Evolutionary conservation across 805 yeast genomes (phyloP).

Genomic region (Kazachstania bromeliacearum): DNA sequence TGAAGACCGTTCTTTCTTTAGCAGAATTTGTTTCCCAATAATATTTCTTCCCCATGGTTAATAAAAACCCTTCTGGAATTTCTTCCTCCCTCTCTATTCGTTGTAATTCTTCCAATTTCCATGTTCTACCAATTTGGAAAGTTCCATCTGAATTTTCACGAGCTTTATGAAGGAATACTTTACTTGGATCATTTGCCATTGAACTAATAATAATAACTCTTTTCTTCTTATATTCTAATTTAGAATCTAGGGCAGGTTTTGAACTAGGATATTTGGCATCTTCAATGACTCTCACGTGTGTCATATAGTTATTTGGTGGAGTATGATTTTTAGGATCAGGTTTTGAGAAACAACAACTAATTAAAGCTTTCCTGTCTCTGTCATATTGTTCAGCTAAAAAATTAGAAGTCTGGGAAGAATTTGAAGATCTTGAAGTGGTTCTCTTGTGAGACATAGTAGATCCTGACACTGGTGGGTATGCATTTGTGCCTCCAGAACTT

Average conservation of each 20-base stretch:
- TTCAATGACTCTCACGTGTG: slow-evolving; percentile 70
- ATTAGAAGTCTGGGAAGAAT: slow-evolving; percentile 24
- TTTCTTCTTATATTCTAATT: slow-evolving; percentile 43
- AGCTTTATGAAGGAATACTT: slow-evolving; percentile 75
- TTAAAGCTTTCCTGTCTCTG: slow-evolving; percentile 40
- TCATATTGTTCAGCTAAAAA: slow-evolving; percentile 50
- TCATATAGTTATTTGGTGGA: slow-evolving; percentile 50
- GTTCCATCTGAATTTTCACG: slow-evolving; percentile 65
- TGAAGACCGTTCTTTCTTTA: slow-evolving; percentile 50
- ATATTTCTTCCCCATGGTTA: slow-evolving; percentile 64
- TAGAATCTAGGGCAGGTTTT: slow-evolving; percentile 53
- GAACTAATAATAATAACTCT: slow-evolving; percentile 41
- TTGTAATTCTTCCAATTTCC: slow-evolving; percentile 70
- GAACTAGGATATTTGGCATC: slow-evolving; percentile 59
- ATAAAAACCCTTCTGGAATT: slow-evolving; percentile 46
- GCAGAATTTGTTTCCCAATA: slow-evolving; percentile 68
- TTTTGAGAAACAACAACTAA: slow-evolving; percentile 41
- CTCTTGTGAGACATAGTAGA: slow-evolving; percentile 21
- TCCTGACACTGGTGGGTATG: slow-evolving; percentile 23
- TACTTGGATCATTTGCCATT: slow-evolving; percentile 53
- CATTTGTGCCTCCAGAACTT: no score
- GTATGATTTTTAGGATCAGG: slow-evolving; percentile 33
- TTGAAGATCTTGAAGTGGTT: slow-evolving; percentile 28
- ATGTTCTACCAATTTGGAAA: slow-evolving; percentile 85
- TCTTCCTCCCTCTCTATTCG: slow-evolving; percentile 44